Evolutionary conservation across 202 grass and related monocot genomes (phyloP), one percentile per base, ranked within the genome.

Genomic region (Saccharum hybrid): DNA sequence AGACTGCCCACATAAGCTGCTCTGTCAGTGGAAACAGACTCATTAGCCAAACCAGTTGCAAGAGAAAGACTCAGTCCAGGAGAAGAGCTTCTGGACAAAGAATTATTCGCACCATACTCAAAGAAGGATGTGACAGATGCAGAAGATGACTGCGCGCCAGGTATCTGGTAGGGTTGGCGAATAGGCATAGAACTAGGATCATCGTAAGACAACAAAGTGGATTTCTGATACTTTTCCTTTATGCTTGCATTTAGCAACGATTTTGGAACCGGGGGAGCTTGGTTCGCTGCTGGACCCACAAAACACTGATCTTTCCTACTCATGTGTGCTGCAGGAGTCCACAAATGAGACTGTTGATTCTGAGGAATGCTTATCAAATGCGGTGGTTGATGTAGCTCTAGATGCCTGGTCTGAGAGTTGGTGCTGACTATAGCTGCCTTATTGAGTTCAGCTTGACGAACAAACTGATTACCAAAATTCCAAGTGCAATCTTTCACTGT

Each of bases 171-270:
- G n/a, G 81, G 56, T 70, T 82, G 81, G 64, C 2, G 39, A 57
- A 89, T 84, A 81, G 65, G 76, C 21, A 48, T 37, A 79, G 70
- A 77, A 62, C 57, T 84, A 87, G 82, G 77, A 87, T 90, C 62
- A 8, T 78, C 31, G 10, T 82, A 87, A 76, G 68, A 65, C 18
- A 66, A 72, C 46, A 77, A 74, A 41, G 62, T 79, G 30, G 78
- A 51, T 71, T 82, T 85, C 78, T 82, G 73, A 36, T 84, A 82
- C 54, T 75, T 87, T 57, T 84, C 74, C 26, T 87, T 80, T 73
- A 81, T 81, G 43, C 78, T 68, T 7, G 11, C 71, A 22, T 66
- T 81, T 82, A 82, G 26, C 43, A 69, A 34, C 21, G 73, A 74
- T 51, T 82, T 78, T 42, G 90, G 68, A 82, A 79, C 46, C 31